phyloP scores from a whole-genome alignment of 148 eudicot genomes.

The Cornus florida region DNA sequence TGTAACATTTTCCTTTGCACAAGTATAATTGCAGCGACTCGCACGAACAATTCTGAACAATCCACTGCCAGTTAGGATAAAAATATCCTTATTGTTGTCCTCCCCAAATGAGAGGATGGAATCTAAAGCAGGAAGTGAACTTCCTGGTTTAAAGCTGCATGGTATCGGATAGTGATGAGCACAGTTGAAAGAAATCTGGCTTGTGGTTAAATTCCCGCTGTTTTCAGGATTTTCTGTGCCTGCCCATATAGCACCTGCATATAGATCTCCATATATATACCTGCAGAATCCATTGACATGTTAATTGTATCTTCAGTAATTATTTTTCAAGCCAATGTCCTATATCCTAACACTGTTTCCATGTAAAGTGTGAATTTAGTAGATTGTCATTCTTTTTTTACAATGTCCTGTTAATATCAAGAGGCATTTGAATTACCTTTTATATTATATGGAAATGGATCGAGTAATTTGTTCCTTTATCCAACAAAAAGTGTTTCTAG shows the following conservation, averaged over 20 bases:
- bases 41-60: slow-evolving; percentile 72
- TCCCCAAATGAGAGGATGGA: slow-evolving; percentile 81
- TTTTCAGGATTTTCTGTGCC: slow-evolving; percentile 65
- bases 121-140: slow-evolving; percentile 55
- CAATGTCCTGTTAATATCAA: no score
- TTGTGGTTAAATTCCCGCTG: slow-evolving; percentile 67
- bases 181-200: slow-evolving; percentile 45
- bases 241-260: slow-evolving; percentile 64
- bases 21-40: slow-evolving; percentile 64
- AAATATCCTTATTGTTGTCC: slow-evolving; percentile 66
- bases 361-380: neutral
- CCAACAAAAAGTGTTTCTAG: no score
- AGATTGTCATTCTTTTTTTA: neutral
- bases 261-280: slow-evolving; percentile 77
- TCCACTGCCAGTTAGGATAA: slow-evolving; percentile 66
- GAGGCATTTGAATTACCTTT: neutral
- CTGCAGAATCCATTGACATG: slow-evolving; percentile 31
- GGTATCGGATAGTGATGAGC: slow-evolving; percentile 63
- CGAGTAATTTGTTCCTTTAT: no score
- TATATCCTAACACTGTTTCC: neutral
- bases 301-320: neutral
- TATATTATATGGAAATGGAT: neutral
- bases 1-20: slow-evolving; percentile 55
- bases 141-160: slow-evolving; percentile 55
- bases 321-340: neutral